A percentile compares a stretch with the other conserved stretches of the same genome.
Conservation (phyloP, 805 yeast species). For the Wickerhamiella alocasiicola region DNA sequence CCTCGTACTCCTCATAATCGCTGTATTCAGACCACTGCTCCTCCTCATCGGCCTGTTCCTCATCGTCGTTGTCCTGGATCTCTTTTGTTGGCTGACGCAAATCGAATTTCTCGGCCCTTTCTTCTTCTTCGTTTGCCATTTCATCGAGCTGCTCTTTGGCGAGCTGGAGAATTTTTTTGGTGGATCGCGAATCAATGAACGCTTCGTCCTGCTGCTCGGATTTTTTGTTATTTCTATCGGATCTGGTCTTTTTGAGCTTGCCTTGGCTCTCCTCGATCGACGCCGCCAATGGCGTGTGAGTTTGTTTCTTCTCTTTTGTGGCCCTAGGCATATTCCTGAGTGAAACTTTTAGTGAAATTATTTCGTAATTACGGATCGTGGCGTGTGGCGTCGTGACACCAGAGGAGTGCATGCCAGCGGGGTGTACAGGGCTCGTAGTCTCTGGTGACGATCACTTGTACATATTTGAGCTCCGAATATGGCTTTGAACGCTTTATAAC, state of each 20-base stretch:
- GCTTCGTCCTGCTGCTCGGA: slow-evolving; percentile 44
- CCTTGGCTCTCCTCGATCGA: slow-evolving; percentile 72
- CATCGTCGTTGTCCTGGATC: slow-evolving; percentile 42
- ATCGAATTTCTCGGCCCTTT: slow-evolving; percentile 25
- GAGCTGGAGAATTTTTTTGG: slow-evolving; percentile 74
- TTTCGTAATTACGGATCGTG: slow-evolving; percentile 1
- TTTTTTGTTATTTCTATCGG: slow-evolving; percentile 23
- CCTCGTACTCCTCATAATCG: slow-evolving; percentile 33
- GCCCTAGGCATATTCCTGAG: slow-evolving; percentile 19
- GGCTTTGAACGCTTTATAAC: no score
- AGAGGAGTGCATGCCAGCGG: no score
- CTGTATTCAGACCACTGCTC: slow-evolving; percentile 36
- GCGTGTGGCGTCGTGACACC: neutral
- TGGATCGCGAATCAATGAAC: slow-evolving; percentile 65
- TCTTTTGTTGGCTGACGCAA: slow-evolving; percentile 25
- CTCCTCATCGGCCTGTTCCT: slow-evolving; percentile 33
- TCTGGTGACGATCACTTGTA: no score
- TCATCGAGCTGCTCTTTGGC: slow-evolving; percentile 94
- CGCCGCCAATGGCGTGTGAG: slow-evolving; percentile 26
- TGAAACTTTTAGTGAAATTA: neutral
- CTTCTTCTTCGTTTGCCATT: slow-evolving; percentile 45
- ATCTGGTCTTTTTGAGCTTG: slow-evolving; percentile 37
- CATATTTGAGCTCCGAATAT: no score
- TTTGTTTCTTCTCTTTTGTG: slow-evolving; percentile 24
- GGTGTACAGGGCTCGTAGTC: no score